Conservation (phyloP, 805 yeast species). For the Starmera dryadoides region DNA sequence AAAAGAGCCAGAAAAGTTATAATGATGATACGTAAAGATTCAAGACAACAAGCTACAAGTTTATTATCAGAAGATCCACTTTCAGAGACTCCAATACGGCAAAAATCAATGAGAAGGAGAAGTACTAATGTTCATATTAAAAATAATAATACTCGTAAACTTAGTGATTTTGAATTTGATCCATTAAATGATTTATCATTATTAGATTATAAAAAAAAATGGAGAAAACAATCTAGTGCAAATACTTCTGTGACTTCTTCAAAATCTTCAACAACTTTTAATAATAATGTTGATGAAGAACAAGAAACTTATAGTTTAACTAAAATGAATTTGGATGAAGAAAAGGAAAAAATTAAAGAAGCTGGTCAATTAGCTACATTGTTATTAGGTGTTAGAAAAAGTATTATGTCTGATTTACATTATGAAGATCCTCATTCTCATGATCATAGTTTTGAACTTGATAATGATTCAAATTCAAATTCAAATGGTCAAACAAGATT, state of each 20-base stretch:
- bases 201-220: background rate
- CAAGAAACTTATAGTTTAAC: slow-evolving; percentile 2
- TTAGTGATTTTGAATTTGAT: slow-evolving; percentile 17
- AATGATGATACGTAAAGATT: too few species aligned
- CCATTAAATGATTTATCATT: slow-evolving; percentile 7
- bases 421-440: slow-evolving; percentile 27
- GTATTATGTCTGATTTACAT: slow-evolving; percentile 29
- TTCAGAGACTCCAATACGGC: background rate
- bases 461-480: slow-evolving; percentile 8
- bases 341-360: slow-evolving; percentile 15
- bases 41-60: too few species aligned
- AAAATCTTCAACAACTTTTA: background rate
- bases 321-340: slow-evolving; percentile 4
- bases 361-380: slow-evolving; percentile 32
- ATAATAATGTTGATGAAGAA: slow-evolving; percentile 4
- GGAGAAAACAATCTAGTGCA: background rate
- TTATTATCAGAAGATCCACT: slow-evolving; percentile 1
- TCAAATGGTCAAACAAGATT: slow-evolving; percentile 1
- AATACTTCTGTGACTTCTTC: background rate
- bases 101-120: background rate
- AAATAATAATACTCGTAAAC: background rate
- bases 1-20: too few species aligned
- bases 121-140: too few species aligned
- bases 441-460: slow-evolving; percentile 13
- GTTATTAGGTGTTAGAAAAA: slow-evolving; percentile 34